These are phyloP conservation scores for Nephelium lappaceum DNA, from an alignment of 345 rosid genomes.

Conservation along the genomic window DNA sequence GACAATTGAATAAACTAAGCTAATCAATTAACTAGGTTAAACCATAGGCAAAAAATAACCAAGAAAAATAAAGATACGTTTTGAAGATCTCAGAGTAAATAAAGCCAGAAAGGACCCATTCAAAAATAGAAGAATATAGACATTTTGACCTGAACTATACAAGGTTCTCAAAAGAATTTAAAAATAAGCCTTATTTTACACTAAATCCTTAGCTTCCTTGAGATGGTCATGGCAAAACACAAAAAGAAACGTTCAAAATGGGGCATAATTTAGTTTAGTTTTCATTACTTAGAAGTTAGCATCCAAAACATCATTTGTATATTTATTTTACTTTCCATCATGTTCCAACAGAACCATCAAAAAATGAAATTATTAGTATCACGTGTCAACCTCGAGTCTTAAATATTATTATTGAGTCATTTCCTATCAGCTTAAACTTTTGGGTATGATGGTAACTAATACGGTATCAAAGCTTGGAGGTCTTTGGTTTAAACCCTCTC, in stretches of 20 bases:
- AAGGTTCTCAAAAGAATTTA: not conserved
- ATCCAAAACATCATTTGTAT: not conserved
- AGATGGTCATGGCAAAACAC: not conserved
- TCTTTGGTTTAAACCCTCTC: too few relatives aligned
- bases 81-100: not conserved
- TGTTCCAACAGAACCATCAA: not conserved
- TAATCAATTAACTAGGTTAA: not conserved
- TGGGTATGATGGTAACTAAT: too few relatives aligned
- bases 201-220: not conserved
- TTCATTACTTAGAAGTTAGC: not conserved
- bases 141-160: not conserved
- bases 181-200: not conserved
- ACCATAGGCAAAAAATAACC: not conserved
- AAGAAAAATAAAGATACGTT: not conserved
- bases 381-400: too few relatives aligned
- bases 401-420: too few relatives aligned
- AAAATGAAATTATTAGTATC: not conserved
- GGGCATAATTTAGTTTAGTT: not conserved
- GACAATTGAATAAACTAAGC: not conserved
- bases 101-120: not conserved
- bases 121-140: not conserved
- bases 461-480: too few relatives aligned
- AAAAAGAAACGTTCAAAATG: not conserved
- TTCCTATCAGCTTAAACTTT: too few relatives aligned
- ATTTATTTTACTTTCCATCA: not conserved